phyloP scores from a whole-genome alignment of 345 rosid genomes.

The Euphorbia pulcherrima region DNA sequence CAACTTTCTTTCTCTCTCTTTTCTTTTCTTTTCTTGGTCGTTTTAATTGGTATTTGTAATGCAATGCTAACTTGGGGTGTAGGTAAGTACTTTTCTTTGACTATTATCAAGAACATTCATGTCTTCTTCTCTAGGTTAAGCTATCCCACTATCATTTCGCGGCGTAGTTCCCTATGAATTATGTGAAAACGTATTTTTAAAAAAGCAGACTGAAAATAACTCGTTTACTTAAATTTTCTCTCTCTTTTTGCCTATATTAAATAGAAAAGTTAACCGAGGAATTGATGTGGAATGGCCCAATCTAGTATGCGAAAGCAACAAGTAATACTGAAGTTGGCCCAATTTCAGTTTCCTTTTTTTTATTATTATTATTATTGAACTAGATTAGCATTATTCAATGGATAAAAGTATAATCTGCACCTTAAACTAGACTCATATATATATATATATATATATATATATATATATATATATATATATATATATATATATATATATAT shows the following conservation, averaged over 20 bases:
- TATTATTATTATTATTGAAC: background rate
- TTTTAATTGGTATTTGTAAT: background rate
- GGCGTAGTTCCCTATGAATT: too few relatives aligned
- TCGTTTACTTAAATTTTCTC: background rate
- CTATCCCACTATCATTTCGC: too few relatives aligned
- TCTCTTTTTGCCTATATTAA: background rate
- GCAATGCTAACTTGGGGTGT: slow-evolving; percentile 16
- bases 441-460: too few relatives aligned
- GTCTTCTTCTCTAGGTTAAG: slow-evolving; percentile 27
- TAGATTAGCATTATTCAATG: too few relatives aligned
- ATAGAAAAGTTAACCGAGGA: background rate
- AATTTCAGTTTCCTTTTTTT: background rate
- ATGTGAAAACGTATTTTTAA: too few relatives aligned
- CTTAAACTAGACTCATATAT: too few relatives aligned
- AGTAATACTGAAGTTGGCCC: background rate
- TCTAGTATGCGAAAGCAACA: background rate
- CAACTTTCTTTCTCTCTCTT: background rate
- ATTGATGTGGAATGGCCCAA: background rate
- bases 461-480: too few relatives aligned
- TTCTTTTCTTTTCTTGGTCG: background rate
- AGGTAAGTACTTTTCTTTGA: slow-evolving; percentile 43
- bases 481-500: too few relatives aligned
- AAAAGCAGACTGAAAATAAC: too few relatives aligned
- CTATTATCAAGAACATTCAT: slow-evolving; percentile 32
- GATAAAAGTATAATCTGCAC: too few relatives aligned